A percentile compares a stretch with the other conserved stretches of the same genome.
These are phyloP conservation scores for Pezicula carpinea DNA, from an alignment of 2,329 filamentous ascomycete species.

Conservation along the genomic window DNA sequence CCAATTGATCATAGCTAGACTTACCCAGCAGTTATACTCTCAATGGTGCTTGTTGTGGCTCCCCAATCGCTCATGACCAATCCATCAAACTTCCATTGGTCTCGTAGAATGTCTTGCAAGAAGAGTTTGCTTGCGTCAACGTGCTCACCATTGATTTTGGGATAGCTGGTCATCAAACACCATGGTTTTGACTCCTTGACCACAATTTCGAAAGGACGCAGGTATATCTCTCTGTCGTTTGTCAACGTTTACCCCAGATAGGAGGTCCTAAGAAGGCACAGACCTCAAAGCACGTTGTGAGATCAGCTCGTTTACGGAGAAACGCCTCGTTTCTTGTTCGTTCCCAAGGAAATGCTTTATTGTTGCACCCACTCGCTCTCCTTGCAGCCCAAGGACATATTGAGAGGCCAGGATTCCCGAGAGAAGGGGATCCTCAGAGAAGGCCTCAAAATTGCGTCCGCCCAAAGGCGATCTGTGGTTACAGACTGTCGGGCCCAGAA, in stretches of 20 bases:
- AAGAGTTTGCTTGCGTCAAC: slow-evolving; percentile 21
- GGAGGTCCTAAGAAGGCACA: neutral
- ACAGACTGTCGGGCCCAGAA: slow-evolving; percentile 29
- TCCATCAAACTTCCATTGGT: slow-evolving; percentile 27
- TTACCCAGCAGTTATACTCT: slow-evolving; percentile 24
- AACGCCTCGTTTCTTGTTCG: slow-evolving; percentile 25
- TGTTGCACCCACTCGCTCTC: slow-evolving; percentile 22
- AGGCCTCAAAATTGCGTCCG: slow-evolving; percentile 29
- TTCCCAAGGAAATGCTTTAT: slow-evolving; percentile 28
- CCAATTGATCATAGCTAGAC: neutral
- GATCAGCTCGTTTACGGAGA: slow-evolving; percentile 23
- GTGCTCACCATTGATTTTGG: slow-evolving; percentile 28
- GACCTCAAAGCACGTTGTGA: slow-evolving; percentile 23
- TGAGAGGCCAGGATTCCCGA: slow-evolving; percentile 24
- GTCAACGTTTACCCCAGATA: neutral
- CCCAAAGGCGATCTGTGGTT: slow-evolving; percentile 20
- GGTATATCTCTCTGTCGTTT: slow-evolving; percentile 20
- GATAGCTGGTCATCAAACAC: slow-evolving; percentile 28
- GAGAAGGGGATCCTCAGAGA: slow-evolving; percentile 28
- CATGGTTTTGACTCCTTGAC: slow-evolving; percentile 25
- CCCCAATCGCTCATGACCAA: slow-evolving; percentile 29
- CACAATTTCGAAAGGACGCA: slow-evolving; percentile 27
- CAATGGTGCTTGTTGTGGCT: slow-evolving; percentile 23
- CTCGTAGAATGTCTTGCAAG: slow-evolving; percentile 22
- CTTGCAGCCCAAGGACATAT: slow-evolving; percentile 25